Evolutionary conservation across 2,329 filamentous ascomycete genomes (phyloP).

Genomic region (Colletotrichum siamense): DNA sequence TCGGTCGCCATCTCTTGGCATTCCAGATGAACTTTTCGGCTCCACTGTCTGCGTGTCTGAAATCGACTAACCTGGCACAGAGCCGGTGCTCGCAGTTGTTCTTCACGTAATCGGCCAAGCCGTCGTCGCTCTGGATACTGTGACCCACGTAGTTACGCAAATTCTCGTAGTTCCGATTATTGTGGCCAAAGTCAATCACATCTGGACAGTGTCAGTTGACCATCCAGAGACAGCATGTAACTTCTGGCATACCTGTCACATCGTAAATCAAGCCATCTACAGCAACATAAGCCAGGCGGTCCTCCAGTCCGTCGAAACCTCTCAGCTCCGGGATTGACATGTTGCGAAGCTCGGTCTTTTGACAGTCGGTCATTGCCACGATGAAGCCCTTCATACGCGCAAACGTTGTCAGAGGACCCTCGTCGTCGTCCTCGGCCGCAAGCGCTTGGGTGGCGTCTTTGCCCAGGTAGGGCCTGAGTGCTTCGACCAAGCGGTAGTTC

Average conservation of each 20-base stretch:
- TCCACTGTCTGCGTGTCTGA: not conserved
- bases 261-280: conserved; percentile 14
- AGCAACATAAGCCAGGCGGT: not conserved
- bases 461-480: not conserved
- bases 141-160: not conserved
- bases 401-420: not conserved
- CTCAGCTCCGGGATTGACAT: not conserved
- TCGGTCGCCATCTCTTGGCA: not conserved
- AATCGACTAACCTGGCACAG: not conserved
- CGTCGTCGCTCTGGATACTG: not conserved
- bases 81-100: not conserved
- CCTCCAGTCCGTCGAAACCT: not conserved
- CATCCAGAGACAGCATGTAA: not conserved
- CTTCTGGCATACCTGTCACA: conserved; percentile 11
- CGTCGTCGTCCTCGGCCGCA: not conserved
- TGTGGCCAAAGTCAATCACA: not conserved
- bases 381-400: not conserved
- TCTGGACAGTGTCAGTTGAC: not conserved
- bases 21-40: not conserved
- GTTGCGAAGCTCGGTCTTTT: not conserved
- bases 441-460: not conserved
- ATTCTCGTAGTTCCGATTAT: not conserved
- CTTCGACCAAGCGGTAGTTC: not conserved
- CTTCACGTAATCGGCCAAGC: not conserved
- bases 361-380: not conserved